These are phyloP conservation scores for Heterobasidion annosum DNA, from an alignment of 1,284 basidiomycete genomes.

Conservation along the genomic window DNA sequence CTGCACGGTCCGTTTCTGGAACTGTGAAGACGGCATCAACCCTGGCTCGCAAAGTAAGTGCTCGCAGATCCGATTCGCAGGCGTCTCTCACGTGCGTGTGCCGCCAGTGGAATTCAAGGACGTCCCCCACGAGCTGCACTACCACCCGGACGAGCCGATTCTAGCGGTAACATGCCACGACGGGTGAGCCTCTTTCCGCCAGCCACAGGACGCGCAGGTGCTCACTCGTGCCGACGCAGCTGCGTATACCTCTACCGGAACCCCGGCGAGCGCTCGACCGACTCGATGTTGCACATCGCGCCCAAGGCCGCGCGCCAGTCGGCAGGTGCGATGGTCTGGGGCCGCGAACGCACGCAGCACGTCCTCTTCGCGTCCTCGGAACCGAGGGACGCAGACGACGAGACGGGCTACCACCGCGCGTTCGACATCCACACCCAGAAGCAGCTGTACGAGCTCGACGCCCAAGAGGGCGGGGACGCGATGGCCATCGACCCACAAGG, in stretches of 20 bases:
- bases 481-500: slow-evolving; percentile 37
- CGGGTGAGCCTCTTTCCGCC: slow-evolving; percentile 3
- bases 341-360: slow-evolving; percentile 25
- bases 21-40: background rate
- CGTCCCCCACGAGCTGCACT: slow-evolving; percentile 8
- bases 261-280: slow-evolving; percentile 9
- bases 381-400: slow-evolving; percentile 19
- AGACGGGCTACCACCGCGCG: slow-evolving; percentile 38
- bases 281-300: slow-evolving; percentile 2
- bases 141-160: slow-evolving; percentile 4
- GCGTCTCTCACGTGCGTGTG: background rate
- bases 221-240: background rate
- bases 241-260: slow-evolving; percentile 6
- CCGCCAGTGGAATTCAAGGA: slow-evolving; percentile 3
- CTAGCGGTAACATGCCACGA: slow-evolving; percentile 9
- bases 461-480: slow-evolving; percentile 44
- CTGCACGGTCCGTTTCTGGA: background rate
- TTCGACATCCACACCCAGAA: slow-evolving; percentile 30
- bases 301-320: slow-evolving; percentile 16
- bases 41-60: background rate
- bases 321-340: slow-evolving; percentile 49
- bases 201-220: background rate
- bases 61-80: too few species aligned
- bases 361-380: slow-evolving; percentile 54
- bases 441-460: slow-evolving; percentile 28